phyloP scores from a whole-genome alignment of 1,284 basidiomycete genomes.

The Lignosus rhinocerotis region DNA sequence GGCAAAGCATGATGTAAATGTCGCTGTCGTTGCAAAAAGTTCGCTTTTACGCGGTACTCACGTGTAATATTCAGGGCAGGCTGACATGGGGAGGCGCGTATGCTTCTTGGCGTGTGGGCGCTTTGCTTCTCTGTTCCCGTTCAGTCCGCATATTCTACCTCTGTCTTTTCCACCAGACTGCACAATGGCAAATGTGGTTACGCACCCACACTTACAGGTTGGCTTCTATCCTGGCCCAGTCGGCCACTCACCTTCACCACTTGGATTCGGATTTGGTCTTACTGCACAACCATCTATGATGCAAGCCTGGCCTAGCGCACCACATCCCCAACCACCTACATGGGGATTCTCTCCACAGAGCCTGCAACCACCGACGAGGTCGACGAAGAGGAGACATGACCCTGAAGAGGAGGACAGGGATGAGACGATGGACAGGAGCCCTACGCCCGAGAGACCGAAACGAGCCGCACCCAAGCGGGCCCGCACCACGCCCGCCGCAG shows the following conservation, averaged over 20 bases:
- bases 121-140: slow-evolving; percentile 34
- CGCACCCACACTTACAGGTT: slow-evolving; percentile 53
- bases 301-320: slow-evolving; percentile 37
- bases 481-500: slow-evolving; percentile 42
- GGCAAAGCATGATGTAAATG: slow-evolving; percentile 15
- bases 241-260: slow-evolving; percentile 60
- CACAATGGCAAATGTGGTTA: slow-evolving; percentile 70
- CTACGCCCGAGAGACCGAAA: slow-evolving; percentile 74
- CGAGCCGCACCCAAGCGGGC: slow-evolving; percentile 66
- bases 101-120: slow-evolving; percentile 22
- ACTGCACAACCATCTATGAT: slow-evolving; percentile 40
- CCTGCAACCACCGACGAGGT: slow-evolving; percentile 39
- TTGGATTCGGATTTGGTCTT: slow-evolving; percentile 73
- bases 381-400: slow-evolving; percentile 65
- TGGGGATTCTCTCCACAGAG: slow-evolving; percentile 23
- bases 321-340: slow-evolving; percentile 24
- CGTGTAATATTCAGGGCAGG: slow-evolving; percentile 44
- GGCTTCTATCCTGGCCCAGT: slow-evolving; percentile 65
- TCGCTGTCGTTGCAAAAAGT: slow-evolving; percentile 17
- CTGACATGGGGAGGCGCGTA: slow-evolving; percentile 14
- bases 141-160: slow-evolving; percentile 15
- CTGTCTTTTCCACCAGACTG: slow-evolving; percentile 24
- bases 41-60: slow-evolving; percentile 26
- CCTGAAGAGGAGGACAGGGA: slow-evolving; percentile 55
- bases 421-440: slow-evolving; percentile 78